These are phyloP conservation scores for Citrus maxima DNA, from an alignment of 345 rosid genomes.

Conservation along the genomic window DNA sequence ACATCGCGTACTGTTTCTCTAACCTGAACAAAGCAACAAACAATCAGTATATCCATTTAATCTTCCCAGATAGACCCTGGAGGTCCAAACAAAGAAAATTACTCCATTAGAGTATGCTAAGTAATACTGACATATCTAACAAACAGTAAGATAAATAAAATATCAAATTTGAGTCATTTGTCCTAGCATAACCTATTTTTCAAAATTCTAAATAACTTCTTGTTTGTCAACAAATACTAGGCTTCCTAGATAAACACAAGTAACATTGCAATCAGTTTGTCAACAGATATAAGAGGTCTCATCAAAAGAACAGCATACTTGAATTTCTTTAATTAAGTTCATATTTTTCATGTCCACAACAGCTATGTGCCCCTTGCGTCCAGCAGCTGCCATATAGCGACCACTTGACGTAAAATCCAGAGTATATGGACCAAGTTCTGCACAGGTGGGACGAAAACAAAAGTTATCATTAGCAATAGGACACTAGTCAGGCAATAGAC, in stretches of 20 bases:
- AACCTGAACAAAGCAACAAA: too few relatives aligned
- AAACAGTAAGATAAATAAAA: not conserved
- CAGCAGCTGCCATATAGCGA: conserved; percentile 85
- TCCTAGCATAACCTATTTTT: not conserved
- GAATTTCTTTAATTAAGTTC: conserved; percentile 70
- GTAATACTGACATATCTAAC: not conserved
- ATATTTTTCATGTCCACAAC: conserved; percentile 70
- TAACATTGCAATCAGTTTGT: not conserved
- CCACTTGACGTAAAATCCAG: conserved; percentile 87
- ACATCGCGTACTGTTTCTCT: too few relatives aligned
- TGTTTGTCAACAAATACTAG: not conserved
- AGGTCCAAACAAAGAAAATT: not conserved
- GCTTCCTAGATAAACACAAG: not conserved
- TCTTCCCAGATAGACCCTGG: not conserved
- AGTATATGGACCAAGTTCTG: conserved; percentile 94
- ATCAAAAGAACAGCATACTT: conserved; percentile 37
- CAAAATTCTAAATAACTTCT: not conserved
- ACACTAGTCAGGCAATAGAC: not conserved
- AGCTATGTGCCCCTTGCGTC: conserved; percentile 92
- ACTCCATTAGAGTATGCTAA: not conserved
- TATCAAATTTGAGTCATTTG: not conserved
- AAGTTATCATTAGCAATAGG: not conserved
- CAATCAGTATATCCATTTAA: too few relatives aligned
- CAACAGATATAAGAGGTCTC: not conserved
- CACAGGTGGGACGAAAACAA: conserved; percentile 14